Conservation (phyloP, 768 basidiomycete species). For the Phanerochaete sordida region DNA sequence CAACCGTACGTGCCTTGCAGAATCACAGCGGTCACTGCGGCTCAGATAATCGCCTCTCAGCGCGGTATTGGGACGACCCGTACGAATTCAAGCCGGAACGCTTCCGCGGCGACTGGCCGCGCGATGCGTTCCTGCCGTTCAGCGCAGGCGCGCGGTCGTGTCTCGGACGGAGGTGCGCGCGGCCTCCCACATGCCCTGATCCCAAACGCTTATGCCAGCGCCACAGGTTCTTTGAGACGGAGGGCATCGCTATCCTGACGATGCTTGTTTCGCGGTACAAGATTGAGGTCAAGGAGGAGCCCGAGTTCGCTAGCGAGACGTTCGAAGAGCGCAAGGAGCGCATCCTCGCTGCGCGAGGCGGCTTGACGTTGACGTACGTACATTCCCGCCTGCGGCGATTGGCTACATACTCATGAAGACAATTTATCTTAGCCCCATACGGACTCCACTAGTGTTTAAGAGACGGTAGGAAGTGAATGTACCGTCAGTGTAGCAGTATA, state of each 20-base stretch:
- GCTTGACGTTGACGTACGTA: conserved; percentile 23
- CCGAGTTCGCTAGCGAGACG: conserved; percentile 39
- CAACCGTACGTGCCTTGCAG: conserved; percentile 28
- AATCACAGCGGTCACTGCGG: too few species aligned
- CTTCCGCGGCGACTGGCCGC: conserved; percentile 51
- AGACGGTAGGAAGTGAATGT: neutral
- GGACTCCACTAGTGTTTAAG: conserved; percentile 20
- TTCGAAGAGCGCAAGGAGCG: conserved; percentile 41
- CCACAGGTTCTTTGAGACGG: conserved; percentile 42
- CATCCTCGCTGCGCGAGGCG: conserved; percentile 13
- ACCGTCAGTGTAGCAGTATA: neutral
- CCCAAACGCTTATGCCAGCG: too few species aligned
- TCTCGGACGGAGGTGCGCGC: conserved; percentile 38
- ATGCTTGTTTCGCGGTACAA: conserved; percentile 45
- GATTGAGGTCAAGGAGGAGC: conserved; percentile 32
- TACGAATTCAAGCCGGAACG: conserved; percentile 36
- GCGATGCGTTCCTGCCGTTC: conserved; percentile 54
- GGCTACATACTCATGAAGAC: neutral
- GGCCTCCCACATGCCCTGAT: too few species aligned
- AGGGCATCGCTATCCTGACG: conserved; percentile 46
- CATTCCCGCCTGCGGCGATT: neutral
- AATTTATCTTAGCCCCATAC: conserved; percentile 10
- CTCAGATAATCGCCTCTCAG: conserved; percentile 19
- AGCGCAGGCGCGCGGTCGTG: conserved; percentile 45
- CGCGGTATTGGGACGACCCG: conserved; percentile 37